phyloP scores from a whole-genome alignment of 176 grass and related monocot genomes.

The Triticum timopheevii region DNA sequence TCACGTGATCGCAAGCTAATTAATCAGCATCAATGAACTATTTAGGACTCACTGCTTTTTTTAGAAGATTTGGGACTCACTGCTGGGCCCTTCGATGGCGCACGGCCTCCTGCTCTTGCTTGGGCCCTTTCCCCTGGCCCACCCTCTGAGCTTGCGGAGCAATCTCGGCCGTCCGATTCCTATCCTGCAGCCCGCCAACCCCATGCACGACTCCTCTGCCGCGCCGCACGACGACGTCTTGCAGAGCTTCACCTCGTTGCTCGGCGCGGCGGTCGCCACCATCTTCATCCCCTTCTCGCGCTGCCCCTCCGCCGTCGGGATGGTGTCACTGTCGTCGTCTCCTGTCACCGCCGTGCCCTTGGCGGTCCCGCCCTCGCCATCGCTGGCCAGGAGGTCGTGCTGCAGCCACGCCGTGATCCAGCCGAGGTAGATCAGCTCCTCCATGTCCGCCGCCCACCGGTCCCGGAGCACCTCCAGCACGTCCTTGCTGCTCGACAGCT shows the following conservation, averaged over 20 bases:
- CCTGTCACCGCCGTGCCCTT: not conserved
- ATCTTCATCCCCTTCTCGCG: constrained; percentile 37
- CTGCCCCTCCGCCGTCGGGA: not conserved
- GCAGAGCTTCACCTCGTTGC: constrained; percentile 46
- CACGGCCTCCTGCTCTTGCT: constrained; percentile 27
- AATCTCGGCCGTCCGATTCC: constrained; percentile 49
- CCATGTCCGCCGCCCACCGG: constrained; percentile 76
- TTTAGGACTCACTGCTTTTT: not conserved
- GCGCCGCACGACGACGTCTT: constrained; percentile 17
- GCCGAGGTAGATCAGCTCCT: constrained; percentile 83
- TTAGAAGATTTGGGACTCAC: not conserved
- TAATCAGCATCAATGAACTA: not conserved
- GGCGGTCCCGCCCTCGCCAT: not conserved
- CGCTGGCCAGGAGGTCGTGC: constrained; percentile 51
- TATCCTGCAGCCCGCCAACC: constrained; percentile 11
- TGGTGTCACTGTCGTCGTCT: not conserved
- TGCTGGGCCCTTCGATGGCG: not conserved
- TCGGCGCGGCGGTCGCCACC: constrained; percentile 16
- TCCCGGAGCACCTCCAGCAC: constrained; percentile 47
- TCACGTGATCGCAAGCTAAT: not conserved
- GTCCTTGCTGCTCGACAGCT: constrained; percentile 49
- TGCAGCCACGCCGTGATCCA: constrained; percentile 79
- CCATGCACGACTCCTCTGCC: constrained; percentile 36
- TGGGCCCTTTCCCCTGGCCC: constrained; percentile 48
- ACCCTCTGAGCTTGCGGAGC: constrained; percentile 70